Percentiles rank a stretch among this genome's conserved stretches.
These are phyloP conservation scores for Phoma sp. DNA, from an alignment of 2,329 filamentous ascomycete species.

Conservation along the genomic window DNA sequence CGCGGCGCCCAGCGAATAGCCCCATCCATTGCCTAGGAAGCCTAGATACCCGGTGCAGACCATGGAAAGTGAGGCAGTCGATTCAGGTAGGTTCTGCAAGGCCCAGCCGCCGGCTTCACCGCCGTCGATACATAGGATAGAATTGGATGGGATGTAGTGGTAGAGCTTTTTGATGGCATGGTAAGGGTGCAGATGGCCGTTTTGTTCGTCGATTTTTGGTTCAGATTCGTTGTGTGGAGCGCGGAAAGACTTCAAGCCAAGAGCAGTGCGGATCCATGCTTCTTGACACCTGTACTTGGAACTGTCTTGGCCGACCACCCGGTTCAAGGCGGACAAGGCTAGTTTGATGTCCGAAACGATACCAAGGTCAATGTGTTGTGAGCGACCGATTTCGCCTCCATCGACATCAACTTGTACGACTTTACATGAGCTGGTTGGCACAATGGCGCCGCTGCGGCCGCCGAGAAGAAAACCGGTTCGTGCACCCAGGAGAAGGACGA, in stretches of 20 bases:
- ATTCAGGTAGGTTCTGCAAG: conserved; percentile 35
- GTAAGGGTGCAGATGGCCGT: conserved; percentile 52
- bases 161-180: conserved; percentile 50
- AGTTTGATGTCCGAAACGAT: conserved; percentile 51
- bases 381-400: conserved; percentile 53
- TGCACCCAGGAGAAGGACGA: conserved; percentile 52
- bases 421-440: conserved; percentile 47
- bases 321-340: conserved; percentile 41
- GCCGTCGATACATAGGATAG: conserved; percentile 52
- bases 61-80: conserved; percentile 35
- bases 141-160: conserved; percentile 41
- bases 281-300: conserved; percentile 25
- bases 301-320: conserved; percentile 2
- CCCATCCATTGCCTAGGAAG: conserved; percentile 57
- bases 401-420: conserved; percentile 54
- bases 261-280: conserved; percentile 38
- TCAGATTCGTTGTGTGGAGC: conserved; percentile 34
- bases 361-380: conserved; percentile 49
- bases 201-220: conserved; percentile 24
- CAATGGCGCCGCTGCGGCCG: conserved; percentile 46
- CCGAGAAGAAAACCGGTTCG: conserved; percentile 53
- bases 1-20: conserved; percentile 53
- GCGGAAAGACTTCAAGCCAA: conserved; percentile 26
- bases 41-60: conserved; percentile 50
- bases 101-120: conserved; percentile 51